Percentiles rank a stretch among this genome's conserved stretches.
Evolutionary conservation across 129 eudicot species (phyloP).

Genomic region (Helianthus annuus): DNA sequence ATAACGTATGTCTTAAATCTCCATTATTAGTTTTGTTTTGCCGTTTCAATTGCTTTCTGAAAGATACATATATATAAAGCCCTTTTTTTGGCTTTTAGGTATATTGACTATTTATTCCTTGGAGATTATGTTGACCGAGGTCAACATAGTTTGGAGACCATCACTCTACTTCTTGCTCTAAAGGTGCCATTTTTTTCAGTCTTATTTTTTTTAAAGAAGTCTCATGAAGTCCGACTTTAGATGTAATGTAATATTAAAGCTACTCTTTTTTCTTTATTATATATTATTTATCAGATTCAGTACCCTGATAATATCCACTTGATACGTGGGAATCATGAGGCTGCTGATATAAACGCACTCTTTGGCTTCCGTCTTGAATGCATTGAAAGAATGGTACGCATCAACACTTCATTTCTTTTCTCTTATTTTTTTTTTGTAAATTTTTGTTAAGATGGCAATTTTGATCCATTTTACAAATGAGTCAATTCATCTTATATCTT

Average conservation of each 20-base stretch:
- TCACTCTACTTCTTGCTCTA: conserved; percentile 85
- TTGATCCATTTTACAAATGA: neutral
- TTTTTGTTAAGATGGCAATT: neutral
- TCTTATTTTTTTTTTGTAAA: neutral
- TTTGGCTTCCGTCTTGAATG: conserved; percentile 99
- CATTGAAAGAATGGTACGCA: conserved; percentile 93
- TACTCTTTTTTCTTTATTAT: neutral
- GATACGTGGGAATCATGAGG: conserved; percentile 99
- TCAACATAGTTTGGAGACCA: conserved; percentile 99
- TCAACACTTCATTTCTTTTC: neutral
- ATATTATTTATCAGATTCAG: conserved; percentile 64
- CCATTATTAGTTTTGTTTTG: conserved; percentile 3
- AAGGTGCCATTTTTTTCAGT: conserved; percentile 51
- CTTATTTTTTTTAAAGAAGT: neutral
- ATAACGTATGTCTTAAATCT: conserved; percentile 61
- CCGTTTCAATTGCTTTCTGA: neutral
- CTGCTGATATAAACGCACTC: conserved; percentile 98
- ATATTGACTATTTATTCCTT: conserved; percentile 89
- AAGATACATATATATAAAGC: too few relatives aligned
- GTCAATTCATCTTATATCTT: neutral
- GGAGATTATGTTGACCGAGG: conserved; percentile 99
- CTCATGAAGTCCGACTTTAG: neutral
- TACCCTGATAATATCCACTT: conserved; percentile 95
- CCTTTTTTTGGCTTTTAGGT: conserved; percentile 49
- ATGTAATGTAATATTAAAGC: conserved; percentile 7